A percentile compares a stretch with the other conserved stretches of the same genome.
These are phyloP conservation scores for Telfairia occidentalis DNA, from an alignment of 331 rosid genomes.

Conservation along the genomic window DNA sequence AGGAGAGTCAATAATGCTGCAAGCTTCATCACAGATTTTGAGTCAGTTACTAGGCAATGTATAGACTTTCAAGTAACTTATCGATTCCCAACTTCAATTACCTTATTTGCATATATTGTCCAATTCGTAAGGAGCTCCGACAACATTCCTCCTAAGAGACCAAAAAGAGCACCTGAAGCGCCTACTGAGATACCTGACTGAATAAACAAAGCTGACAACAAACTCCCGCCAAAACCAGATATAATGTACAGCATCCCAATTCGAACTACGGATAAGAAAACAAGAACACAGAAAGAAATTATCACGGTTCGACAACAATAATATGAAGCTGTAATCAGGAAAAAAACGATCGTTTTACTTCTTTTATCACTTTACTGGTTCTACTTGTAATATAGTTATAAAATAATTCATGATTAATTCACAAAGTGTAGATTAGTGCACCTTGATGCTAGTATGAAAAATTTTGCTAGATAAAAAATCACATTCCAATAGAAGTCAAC, in stretches of 20 bases:
- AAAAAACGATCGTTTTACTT: not conserved
- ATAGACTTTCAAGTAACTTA: not conserved
- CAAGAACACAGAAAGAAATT: not conserved
- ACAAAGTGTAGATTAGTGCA: not conserved
- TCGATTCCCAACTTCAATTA: slow-evolving; percentile 23
- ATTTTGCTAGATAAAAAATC: not conserved
- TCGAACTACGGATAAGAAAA: slow-evolving; percentile 34
- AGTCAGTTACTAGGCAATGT: slow-evolving; percentile 15
- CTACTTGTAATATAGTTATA: not conserved
- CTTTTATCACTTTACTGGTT: not conserved
- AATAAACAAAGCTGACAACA: slow-evolving; percentile 69
- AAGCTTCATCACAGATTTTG: slow-evolving; percentile 35
- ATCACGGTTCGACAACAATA: not conserved
- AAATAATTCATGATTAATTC: not conserved
- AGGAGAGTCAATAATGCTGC: slow-evolving; percentile 69
- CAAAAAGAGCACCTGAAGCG: slow-evolving; percentile 91
- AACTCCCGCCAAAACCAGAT: slow-evolving; percentile 89
- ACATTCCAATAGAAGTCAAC: not conserved
- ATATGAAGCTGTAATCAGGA: not conserved
- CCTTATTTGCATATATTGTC: slow-evolving; percentile 91
- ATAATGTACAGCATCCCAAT: slow-evolving; percentile 63
- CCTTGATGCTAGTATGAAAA: not conserved
- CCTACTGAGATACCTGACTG: slow-evolving; percentile 77
- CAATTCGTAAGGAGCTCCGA: slow-evolving; percentile 89
- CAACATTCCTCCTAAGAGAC: slow-evolving; percentile 89